Percentiles rank a stretch among this genome's conserved stretches.
Conservation (phyloP, 2,329 filamentous ascomycete genomes). For the Alternaria dauci region DNA sequence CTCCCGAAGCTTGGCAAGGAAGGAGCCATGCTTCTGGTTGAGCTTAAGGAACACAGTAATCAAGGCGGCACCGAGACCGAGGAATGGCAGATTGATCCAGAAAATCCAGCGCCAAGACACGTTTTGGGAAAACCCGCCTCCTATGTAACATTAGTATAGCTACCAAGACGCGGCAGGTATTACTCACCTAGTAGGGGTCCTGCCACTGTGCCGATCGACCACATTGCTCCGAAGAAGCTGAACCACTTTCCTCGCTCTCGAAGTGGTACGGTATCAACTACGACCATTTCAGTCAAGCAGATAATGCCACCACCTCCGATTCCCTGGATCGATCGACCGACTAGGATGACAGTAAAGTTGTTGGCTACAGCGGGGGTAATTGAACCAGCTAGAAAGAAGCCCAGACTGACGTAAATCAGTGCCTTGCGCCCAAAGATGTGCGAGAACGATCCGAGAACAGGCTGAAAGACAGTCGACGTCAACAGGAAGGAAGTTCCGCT, state of each 20-base stretch:
- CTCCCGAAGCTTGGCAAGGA: constrained; percentile 59
- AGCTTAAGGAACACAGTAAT: constrained; percentile 64
- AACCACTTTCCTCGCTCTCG: constrained; percentile 55
- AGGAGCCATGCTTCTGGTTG: constrained; percentile 57
- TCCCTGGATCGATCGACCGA: constrained; percentile 52
- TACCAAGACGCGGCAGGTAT: background rate
- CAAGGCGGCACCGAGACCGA: constrained; percentile 58
- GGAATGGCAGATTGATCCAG: constrained; percentile 69
- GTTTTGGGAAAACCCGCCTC: constrained; percentile 63
- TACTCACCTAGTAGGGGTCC: constrained; percentile 55
- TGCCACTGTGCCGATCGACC: constrained; percentile 64
- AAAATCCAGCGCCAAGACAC: constrained; percentile 70
- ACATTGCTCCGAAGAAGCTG: constrained; percentile 55
- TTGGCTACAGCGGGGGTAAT: constrained; percentile 49
- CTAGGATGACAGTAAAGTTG: constrained; percentile 51
- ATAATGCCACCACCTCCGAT: constrained; percentile 55
- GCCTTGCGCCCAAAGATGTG: constrained; percentile 53
- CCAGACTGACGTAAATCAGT: constrained; percentile 48
- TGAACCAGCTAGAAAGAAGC: constrained; percentile 48
- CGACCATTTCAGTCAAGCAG: constrained; percentile 55
- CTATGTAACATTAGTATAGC: constrained; percentile 18
- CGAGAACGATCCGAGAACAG: constrained; percentile 51
- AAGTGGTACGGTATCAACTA: constrained; percentile 58
- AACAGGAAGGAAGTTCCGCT: constrained; percentile 52
- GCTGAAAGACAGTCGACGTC: constrained; percentile 53